Base-by-base conservation (phyloP, 2,329 filamentous ascomycete genomes). In the Teratosphaeria nubilosa region DNA sequence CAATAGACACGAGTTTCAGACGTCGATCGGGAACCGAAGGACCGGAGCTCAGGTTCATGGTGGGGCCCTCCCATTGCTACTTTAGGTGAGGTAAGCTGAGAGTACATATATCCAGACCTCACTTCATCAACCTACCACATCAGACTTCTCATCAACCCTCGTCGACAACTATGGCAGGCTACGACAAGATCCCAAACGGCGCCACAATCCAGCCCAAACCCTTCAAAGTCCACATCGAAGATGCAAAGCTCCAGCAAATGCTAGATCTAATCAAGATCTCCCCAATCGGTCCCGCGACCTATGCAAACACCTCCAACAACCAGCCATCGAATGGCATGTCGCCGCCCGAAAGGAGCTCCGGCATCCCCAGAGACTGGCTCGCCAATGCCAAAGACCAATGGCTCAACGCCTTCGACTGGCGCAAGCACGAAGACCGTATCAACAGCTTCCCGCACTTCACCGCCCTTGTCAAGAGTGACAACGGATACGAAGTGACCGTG, bases 361-460 rank as follows among this genome's bases (percentile, higher is more conserved):
- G 80, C 1, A 70, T 80, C 45, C 74, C 63, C 25, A 72, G 73
- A 3, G 72, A 78, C 34, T 83, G 79, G 79, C 69, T 82, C 14
- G 51, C 58, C 25, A 65, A 67, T 13, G 71, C 72, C 31, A 74
- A 73, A 63, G 63, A 72, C 7, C 58, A 71, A 32, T 74, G 72
- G 72, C 59, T 65, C 13, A 66, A 64, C 57, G 60, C 59, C 9
- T 73, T 70, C 56, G 70, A 73, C 62, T 74, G 72, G 72, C 69
- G 76, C 72, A 70, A 62, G 68, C 65, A 67, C 60, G 77, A 75
- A 66, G 65, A 69, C 11, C 63, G 65, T 25, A 75, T 81, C 63
- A 82, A 82, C 62, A 72, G 70, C 2, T 78, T 80, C 54, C 80
- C 80, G 0, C 78, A 82, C 57, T 82, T 77, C 71, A 78, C 68